phyloP scores from a whole-genome alignment of 345 rosid species.

The Hypericum perforatum region DNA sequence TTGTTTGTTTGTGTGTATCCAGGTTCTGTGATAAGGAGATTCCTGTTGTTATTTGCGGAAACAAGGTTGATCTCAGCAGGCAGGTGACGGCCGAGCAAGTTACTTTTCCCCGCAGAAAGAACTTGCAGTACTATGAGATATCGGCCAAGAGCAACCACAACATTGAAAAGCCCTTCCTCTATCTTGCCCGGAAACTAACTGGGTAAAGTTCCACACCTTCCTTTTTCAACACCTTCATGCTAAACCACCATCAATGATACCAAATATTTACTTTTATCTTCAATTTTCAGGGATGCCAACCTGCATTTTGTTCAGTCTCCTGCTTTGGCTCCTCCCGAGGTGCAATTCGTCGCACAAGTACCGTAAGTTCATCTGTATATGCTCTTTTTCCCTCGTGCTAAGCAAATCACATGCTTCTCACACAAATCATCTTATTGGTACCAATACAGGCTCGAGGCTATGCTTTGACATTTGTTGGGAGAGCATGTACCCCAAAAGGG shows the following conservation, averaged over 20 bases:
- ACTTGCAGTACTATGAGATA: constrained; percentile 48
- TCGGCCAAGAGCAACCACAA: constrained; percentile 52
- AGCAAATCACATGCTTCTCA: too few relatives aligned
- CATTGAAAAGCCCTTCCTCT: constrained; percentile 45
- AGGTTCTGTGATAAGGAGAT: constrained; percentile 50
- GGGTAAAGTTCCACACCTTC: constrained; percentile 25
- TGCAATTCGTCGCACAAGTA: constrained; percentile 80
- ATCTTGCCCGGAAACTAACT: constrained; percentile 47
- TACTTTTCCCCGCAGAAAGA: constrained; percentile 46
- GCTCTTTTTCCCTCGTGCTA: too few relatives aligned
- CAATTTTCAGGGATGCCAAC: constrained; percentile 44
- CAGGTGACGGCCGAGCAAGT: constrained; percentile 50
- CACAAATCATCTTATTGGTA: background rate
- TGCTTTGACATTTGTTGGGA: too few relatives aligned
- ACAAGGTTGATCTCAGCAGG: constrained; percentile 52
- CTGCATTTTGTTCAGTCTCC: constrained; percentile 94
- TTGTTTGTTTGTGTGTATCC: background rate
- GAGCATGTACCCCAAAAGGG: too few relatives aligned
- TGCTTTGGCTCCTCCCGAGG: constrained; percentile 95
- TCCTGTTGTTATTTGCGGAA: constrained; percentile 48
- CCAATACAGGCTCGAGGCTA: constrained; percentile 56
- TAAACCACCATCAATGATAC: background rate
- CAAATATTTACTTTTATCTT: background rate
- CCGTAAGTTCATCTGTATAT: constrained; percentile 73
- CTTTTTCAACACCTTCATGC: background rate